These are phyloP conservation scores for Cryptococcus sp. DNA, from an alignment of 1,284 basidiomycete species.

Conservation along the genomic window DNA sequence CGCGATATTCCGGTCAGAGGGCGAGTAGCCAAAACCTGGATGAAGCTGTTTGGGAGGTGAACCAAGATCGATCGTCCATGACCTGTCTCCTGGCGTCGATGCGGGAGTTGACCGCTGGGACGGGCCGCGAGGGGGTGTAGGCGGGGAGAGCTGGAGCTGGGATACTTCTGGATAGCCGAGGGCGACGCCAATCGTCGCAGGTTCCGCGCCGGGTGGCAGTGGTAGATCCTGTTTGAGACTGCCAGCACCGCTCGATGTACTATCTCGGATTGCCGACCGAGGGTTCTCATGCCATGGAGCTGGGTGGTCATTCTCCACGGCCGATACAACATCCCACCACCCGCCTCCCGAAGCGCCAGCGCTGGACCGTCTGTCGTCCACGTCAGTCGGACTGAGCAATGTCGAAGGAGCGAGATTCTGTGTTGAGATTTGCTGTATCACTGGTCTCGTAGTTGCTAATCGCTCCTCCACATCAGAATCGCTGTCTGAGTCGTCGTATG, in stretches of 20 bases:
- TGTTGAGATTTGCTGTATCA: neutral
- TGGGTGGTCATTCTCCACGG: slow-evolving; percentile 22
- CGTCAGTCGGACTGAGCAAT: slow-evolving; percentile 18
- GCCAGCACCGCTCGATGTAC: slow-evolving; percentile 8
- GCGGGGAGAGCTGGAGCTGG: slow-evolving; percentile 6
- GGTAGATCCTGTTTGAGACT: slow-evolving; percentile 11
- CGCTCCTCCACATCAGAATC: slow-evolving; percentile 19
- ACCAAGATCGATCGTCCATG: neutral
- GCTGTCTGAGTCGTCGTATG: slow-evolving; percentile 22
- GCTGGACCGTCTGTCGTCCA: slow-evolving; percentile 12
- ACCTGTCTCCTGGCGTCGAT: slow-evolving; percentile 5
- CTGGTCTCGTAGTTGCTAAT: neutral
- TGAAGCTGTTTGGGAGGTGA: no score
- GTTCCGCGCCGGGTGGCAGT: slow-evolving; percentile 35
- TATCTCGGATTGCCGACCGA: neutral
- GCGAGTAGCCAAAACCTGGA: neutral
- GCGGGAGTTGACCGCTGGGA: neutral
- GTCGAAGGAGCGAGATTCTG: slow-evolving; percentile 19
- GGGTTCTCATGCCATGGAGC: slow-evolving; percentile 25
- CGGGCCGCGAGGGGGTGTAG: slow-evolving; percentile 3
- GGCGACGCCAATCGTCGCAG: slow-evolving; percentile 13
- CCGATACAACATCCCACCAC: slow-evolving; percentile 47
- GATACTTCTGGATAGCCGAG: slow-evolving; percentile 4
- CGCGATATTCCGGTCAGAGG: neutral
- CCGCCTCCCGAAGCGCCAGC: slow-evolving; percentile 21